Evolutionary conservation across 2,329 filamentous ascomycete species (phyloP), one percentile per base, ranked within the genome.

Genomic region (Shiraia bambusicola): DNA sequence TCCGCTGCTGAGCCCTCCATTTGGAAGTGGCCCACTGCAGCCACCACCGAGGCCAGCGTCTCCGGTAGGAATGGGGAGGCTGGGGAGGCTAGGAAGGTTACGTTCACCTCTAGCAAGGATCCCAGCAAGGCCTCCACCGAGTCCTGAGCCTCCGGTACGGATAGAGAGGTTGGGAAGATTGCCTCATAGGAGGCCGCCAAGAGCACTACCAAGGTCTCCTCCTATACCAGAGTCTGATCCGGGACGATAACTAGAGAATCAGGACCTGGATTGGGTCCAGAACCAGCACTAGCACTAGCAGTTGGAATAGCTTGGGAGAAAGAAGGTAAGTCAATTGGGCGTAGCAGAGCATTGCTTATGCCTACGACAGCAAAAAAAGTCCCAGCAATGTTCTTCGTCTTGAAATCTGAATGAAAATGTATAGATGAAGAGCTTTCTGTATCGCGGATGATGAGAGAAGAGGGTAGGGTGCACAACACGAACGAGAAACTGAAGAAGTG

Each of bases 301-400:
- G 19, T 22, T 8, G 19, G 19, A 31, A 40, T 45, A 3, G 53
- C 49, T 17, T 42, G 19, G 14, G 47, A 28, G 25, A 52, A 53
- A 6, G 50, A 49, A 4, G 56, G 48, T 12, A 52, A 54, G 13
- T 26, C 28, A 49, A 22, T 57, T 47, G 19, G 61, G 27, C 47
- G 44, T 14, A 59, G 59, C 14, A 51, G 26, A 16, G 60, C 61
- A 16, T 49, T 53, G 42, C 43, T 49, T 8, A 56, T 22, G 31
- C 59, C 54, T 3, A 50, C 54, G 9, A 63, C 42, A 26, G 47
- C 48, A 13, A 61, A 19, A 25, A 60, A 4, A 4, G 45, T 47
- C 10, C 36, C 44, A 22, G 50, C 42, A 5, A 52, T 44, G 45
- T 55, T 58, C 42, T 56, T 65, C 61, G 63, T 65, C n/a, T 51